Evolutionary conservation across 2,329 filamentous ascomycete genomes (phyloP), one percentile per base, ranked within the genome.

Genomic region (Claviceps monticola): DNA sequence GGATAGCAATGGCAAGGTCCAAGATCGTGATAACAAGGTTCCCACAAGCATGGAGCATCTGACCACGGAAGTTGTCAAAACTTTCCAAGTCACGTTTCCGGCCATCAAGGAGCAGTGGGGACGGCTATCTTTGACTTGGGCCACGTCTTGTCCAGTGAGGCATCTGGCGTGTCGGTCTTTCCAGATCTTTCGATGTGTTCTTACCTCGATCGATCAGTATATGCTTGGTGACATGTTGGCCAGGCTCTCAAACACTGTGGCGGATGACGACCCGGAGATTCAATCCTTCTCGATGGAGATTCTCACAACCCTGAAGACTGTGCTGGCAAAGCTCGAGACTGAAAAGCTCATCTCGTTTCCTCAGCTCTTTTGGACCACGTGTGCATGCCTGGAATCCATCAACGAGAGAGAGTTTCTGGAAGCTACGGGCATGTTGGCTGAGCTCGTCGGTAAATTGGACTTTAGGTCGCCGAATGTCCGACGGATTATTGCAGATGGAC

Each of bases 271-370:
- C 61, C 79, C 83, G 0, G 91, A 97, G 68, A 95, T 96, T 51
- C 88, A 96, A 61, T 91, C 89, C 0, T 98, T 98, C 62, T 94
- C 93, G 0, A 91, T 97, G 84, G 94, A 98, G 64, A 97, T 98
- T 53, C 69, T 98, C 50, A 96, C 90, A 0, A 98, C 94, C 0
- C 68, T 98, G 49, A 90, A 94, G 62, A 89, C 89, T 0, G 84
- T 98, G 45, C 95, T 98, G 53, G 79, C 82, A 57, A 93, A 91
- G 51, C 72, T 97, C 29, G 83, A 90, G 19, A 76, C 85, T 0
- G 79, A 85, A 39, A 85, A 90, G 63, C 74, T 98, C 2, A 69
- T 95, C 47, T 82, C 83, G n/a, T 96, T 95, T 57, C 93, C 93
- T 1, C 91, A 97, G 61, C 73, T 98, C 1, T 97, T 98, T 68